These are phyloP conservation scores for Ceratobasidium sp. DNA, from an alignment of 1,284 basidiomycete genomes.

Conservation along the genomic window DNA sequence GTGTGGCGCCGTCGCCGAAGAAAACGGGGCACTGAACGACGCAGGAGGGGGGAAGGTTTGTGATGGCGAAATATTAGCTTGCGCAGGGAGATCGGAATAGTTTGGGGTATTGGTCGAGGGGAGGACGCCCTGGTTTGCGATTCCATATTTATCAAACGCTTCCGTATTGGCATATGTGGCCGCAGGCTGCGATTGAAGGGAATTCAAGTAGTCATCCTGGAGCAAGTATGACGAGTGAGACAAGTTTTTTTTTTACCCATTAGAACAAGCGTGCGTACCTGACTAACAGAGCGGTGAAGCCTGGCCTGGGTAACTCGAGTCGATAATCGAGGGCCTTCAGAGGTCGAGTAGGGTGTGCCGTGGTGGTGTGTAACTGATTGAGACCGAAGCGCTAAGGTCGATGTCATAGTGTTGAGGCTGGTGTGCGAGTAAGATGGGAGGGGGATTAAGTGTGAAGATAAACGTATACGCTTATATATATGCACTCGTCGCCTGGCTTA, in stretches of 20 bases:
- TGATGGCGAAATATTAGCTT: not conserved
- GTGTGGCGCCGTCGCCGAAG: not conserved
- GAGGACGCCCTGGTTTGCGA: not conserved
- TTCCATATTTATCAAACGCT: not conserved
- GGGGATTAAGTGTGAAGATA: too few relatives aligned
- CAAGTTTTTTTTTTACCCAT: not conserved
- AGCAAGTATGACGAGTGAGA: not conserved
- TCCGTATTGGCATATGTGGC: constrained; percentile 14
- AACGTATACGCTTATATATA: too few relatives aligned
- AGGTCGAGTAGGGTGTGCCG: not conserved
- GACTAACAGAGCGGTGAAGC: not conserved
- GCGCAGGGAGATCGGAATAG: not conserved
- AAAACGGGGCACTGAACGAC: not conserved
- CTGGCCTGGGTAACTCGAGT: constrained; percentile 13
- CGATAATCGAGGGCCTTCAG: not conserved
- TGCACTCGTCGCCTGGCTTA: too few relatives aligned
- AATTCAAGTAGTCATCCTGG: not conserved
- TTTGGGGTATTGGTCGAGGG: constrained; percentile 1
- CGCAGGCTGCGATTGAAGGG: not conserved
- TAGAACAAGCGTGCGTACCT: not conserved
- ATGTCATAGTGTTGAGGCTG: not conserved
- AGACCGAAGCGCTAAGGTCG: not conserved
- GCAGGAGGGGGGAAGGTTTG: not conserved
- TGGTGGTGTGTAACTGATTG: not conserved
- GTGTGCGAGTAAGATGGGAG: not conserved